Conservation (phyloP, 495 filamentous ascomycete genomes). For the Penicillium turbatum region DNA sequence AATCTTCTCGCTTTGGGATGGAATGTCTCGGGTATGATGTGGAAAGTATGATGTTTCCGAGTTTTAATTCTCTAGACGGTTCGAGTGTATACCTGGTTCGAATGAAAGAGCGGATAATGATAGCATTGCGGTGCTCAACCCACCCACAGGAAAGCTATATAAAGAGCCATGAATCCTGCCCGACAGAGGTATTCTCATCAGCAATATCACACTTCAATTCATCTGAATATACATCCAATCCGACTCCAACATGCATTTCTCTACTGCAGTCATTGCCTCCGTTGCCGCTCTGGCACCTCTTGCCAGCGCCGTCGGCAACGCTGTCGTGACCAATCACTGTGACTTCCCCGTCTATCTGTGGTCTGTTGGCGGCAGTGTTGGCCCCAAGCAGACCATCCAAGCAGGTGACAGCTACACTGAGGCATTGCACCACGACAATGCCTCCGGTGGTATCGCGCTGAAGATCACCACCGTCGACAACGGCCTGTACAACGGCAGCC, state of each 20-base stretch:
- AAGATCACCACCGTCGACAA: constrained; percentile 50
- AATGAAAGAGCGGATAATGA: background rate
- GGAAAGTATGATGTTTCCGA: background rate
- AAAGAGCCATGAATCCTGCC: background rate
- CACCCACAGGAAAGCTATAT: constrained; percentile 9
- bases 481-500: constrained; percentile 50
- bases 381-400: constrained; percentile 35
- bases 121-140: background rate
- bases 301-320: constrained; percentile 45
- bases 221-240: too few relatives aligned
- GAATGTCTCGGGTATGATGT: constrained; percentile 1
- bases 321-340: constrained; percentile 52
- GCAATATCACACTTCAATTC: background rate
- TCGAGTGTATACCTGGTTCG: background rate
- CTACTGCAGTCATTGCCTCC: constrained; percentile 21
- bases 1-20: background rate
- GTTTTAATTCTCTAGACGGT: background rate
- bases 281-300: constrained; percentile 28
- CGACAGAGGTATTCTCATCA: background rate
- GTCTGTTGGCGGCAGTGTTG: constrained; percentile 50
- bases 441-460: constrained; percentile 51
- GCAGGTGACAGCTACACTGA: constrained; percentile 39
- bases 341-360: constrained; percentile 46
- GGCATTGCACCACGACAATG: constrained; percentile 39
- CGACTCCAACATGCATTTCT: constrained; percentile 29